Conservation (phyloP, 2,329 filamentous ascomycete species). For the Exophiala oligosperma region DNA sequence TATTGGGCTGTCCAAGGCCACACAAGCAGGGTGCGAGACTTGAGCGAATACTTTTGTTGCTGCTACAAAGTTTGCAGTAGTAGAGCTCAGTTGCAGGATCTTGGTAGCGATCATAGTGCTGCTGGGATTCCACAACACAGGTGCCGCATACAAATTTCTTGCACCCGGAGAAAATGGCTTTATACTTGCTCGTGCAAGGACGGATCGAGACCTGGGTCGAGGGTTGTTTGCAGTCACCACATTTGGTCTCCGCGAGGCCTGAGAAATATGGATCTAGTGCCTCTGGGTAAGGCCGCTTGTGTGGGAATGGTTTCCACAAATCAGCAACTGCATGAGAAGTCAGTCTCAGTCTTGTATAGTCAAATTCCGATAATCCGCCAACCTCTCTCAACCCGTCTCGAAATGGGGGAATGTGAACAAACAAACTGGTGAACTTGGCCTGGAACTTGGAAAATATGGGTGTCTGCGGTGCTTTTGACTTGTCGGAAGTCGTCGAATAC, state of each 20-base stretch:
- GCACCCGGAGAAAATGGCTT: conserved; percentile 9
- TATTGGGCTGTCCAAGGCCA: neutral
- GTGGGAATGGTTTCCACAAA: conserved; percentile 8
- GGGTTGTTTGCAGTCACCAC: conserved; percentile 5
- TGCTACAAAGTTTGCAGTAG: conserved; percentile 14
- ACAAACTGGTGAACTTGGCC: conserved; percentile 6
- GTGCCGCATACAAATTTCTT: conserved; percentile 9
- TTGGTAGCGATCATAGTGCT: neutral
- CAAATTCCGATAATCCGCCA: conserved; percentile 2
- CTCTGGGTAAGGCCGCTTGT: neutral
- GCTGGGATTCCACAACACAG: conserved; percentile 8
- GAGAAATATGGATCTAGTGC: conserved; percentile 12
- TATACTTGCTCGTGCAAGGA: neutral
- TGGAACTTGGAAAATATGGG: conserved; percentile 1
- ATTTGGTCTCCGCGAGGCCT: conserved; percentile 3
- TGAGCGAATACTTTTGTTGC: neutral
- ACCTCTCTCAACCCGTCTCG: conserved; percentile 7
- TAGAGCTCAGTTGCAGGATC: conserved; percentile 9
- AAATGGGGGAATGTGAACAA: conserved; percentile 3
- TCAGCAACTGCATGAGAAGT: conserved; percentile 10
- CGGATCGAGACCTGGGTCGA: conserved; percentile 5
- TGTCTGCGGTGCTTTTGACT: neutral
- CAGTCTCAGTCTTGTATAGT: conserved; percentile 14
- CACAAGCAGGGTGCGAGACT: conserved; percentile 2
- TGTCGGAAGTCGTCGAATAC: neutral